Conservation (phyloP, 2,329 filamentous ascomycete species). For the Acrodontium crateriforme region DNA sequence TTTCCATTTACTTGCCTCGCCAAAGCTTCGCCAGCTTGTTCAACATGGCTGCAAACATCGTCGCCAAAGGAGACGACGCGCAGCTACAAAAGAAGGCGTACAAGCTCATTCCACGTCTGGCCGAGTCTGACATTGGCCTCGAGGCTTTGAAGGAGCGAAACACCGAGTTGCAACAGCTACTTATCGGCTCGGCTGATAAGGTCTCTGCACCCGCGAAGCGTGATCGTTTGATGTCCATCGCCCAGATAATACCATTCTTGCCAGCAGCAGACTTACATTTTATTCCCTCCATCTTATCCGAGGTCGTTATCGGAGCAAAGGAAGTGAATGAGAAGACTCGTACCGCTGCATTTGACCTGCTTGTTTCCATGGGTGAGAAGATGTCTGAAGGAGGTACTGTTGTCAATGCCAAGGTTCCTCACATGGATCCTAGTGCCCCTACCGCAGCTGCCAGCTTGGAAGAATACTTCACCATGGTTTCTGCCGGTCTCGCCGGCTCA, state of each 20-base stretch:
- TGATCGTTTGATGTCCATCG: conserved; percentile 72
- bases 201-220: conserved; percentile 74
- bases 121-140: conserved; percentile 64
- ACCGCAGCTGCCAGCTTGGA: conserved; percentile 70
- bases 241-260: conserved; percentile 65
- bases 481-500: conserved; percentile 79
- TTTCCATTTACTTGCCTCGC: conserved; percentile 81
- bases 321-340: conserved; percentile 94
- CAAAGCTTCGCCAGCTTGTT: conserved; percentile 78
- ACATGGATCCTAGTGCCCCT: conserved; percentile 69
- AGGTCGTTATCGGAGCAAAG: conserved; percentile 93
- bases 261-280: conserved; percentile 74
- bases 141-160: conserved; percentile 64
- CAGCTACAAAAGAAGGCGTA: conserved; percentile 98
- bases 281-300: conserved; percentile 78
- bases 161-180: conserved; percentile 64
- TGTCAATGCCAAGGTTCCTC: conserved; percentile 70
- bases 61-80: conserved; percentile 69
- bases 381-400: conserved; percentile 65
- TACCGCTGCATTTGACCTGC: conserved; percentile 75
- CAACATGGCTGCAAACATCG: conserved; percentile 68
- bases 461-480: conserved; percentile 97
- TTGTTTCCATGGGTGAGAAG: conserved; percentile 76
- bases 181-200: conserved; percentile 68
- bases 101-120: conserved; percentile 85